These are phyloP conservation scores for Avena insularis DNA, from an alignment of 176 grass and related monocot species.

Conservation along the genomic window DNA sequence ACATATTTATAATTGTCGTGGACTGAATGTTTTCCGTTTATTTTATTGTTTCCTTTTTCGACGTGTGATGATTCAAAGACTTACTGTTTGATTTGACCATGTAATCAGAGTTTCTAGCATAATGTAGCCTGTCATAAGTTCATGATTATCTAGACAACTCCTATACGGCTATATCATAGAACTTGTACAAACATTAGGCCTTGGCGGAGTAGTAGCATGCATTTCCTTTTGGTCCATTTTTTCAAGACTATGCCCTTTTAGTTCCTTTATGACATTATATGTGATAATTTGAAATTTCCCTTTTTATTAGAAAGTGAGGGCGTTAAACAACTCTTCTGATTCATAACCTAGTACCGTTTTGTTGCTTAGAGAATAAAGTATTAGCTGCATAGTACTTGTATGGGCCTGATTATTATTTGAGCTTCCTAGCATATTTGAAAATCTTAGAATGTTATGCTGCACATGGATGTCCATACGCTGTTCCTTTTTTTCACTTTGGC, in stretches of 20 bases:
- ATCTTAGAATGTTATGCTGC: not conserved
- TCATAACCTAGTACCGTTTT: not conserved
- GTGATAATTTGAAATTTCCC: not conserved
- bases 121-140: not conserved
- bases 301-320: not conserved
- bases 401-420: not conserved
- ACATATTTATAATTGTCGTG: not conserved
- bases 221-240: not conserved
- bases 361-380: not conserved
- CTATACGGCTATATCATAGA: not conserved
- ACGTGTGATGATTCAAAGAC: not conserved
- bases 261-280: not conserved
- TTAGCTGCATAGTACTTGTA: slow-evolving; percentile 16
- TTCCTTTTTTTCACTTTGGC: not conserved
- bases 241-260: not conserved
- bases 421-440: not conserved
- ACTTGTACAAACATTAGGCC: not conserved
- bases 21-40: not conserved
- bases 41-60: not conserved
- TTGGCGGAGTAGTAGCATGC: not conserved
- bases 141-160: not conserved
- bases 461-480: slow-evolving; percentile 8
- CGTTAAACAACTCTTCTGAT: not conserved
- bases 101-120: not conserved
- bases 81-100: not conserved